These are phyloP conservation scores for Elsinoe necatrix DNA, from an alignment of 2,329 filamentous ascomycete genomes.

Conservation along the genomic window DNA sequence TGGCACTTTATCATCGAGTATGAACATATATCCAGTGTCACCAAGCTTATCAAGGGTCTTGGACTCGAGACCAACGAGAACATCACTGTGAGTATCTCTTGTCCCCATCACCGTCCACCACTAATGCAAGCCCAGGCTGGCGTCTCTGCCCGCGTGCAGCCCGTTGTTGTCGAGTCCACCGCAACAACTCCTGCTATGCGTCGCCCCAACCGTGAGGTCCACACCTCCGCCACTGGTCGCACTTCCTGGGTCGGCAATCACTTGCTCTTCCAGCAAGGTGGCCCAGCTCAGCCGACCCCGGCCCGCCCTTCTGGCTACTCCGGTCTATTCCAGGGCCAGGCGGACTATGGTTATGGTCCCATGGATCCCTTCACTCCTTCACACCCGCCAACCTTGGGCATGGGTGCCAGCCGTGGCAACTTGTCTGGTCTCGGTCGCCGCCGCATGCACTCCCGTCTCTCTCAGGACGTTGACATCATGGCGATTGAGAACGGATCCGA, in stretches of 20 bases:
- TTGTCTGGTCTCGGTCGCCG: slow-evolving; percentile 10
- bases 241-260: slow-evolving; percentile 21
- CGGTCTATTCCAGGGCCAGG: neutral
- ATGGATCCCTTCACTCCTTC: slow-evolving; percentile 9
- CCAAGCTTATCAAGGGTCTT: neutral
- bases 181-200: neutral
- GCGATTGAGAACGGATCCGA: slow-evolving; percentile 37
- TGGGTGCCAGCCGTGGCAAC: neutral
- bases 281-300: neutral
- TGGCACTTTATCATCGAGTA: slow-evolving; percentile 5
- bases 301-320: neutral
- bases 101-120: neutral
- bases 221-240: slow-evolving; percentile 22
- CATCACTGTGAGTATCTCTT: neutral
- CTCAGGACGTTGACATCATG: slow-evolving; percentile 26
- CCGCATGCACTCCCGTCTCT: slow-evolving; percentile 20
- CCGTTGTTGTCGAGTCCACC: neutral
- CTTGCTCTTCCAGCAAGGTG: neutral
- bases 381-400: slow-evolving; percentile 1
- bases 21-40: neutral
- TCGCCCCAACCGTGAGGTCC: neutral
- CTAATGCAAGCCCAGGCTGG: neutral
- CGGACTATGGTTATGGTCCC: neutral
- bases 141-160: neutral
- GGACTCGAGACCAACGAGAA: neutral